Evolutionary conservation across 2,329 filamentous ascomycete species (phyloP).

Genomic region (Periconia sp.): DNA sequence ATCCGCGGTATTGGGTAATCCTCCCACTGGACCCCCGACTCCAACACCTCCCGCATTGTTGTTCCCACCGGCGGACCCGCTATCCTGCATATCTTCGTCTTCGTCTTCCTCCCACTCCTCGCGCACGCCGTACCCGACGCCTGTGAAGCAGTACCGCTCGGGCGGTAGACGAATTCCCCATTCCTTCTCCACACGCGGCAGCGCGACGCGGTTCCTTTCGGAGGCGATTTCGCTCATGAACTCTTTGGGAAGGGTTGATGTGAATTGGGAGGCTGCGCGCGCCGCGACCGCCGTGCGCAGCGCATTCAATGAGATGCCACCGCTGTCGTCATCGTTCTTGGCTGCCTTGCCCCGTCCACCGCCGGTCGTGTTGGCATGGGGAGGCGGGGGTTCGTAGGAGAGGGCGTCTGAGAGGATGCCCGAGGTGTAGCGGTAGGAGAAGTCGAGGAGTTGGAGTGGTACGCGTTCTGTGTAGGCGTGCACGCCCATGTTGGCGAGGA

Average conservation of each 20-base stretch:
- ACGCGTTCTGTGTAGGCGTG: constrained; percentile 80
- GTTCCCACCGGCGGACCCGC: constrained; percentile 59
- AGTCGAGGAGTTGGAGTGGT: constrained; percentile 79
- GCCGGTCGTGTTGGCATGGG: constrained; percentile 16
- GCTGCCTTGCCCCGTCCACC: constrained; percentile 18
- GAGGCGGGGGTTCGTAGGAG: constrained; percentile 34
- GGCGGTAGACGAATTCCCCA: constrained; percentile 62
- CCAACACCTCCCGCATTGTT: constrained; percentile 33
- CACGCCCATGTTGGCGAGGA: constrained; percentile 77
- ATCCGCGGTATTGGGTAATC: neutral
- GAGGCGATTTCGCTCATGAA: constrained; percentile 71
- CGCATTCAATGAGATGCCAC: constrained; percentile 64
- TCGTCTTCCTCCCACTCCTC: constrained; percentile 66
- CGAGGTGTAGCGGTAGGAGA: constrained; percentile 80
- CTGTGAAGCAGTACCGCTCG: constrained; percentile 57
- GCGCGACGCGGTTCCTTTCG: constrained; percentile 49
- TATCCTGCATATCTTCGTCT: constrained; percentile 66
- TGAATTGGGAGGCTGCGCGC: constrained; percentile 70
- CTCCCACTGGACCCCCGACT: constrained; percentile 30
- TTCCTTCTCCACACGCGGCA: constrained; percentile 53
- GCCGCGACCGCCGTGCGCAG: constrained; percentile 72
- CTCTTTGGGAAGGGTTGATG: constrained; percentile 67
- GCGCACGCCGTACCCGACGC: constrained; percentile 35
- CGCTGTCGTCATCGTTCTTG: constrained; percentile 38
- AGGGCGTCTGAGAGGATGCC: constrained; percentile 67